These are phyloP conservation scores for Phoma sp. DNA, from an alignment of 2,329 filamentous ascomycete species.

Conservation along the genomic window DNA sequence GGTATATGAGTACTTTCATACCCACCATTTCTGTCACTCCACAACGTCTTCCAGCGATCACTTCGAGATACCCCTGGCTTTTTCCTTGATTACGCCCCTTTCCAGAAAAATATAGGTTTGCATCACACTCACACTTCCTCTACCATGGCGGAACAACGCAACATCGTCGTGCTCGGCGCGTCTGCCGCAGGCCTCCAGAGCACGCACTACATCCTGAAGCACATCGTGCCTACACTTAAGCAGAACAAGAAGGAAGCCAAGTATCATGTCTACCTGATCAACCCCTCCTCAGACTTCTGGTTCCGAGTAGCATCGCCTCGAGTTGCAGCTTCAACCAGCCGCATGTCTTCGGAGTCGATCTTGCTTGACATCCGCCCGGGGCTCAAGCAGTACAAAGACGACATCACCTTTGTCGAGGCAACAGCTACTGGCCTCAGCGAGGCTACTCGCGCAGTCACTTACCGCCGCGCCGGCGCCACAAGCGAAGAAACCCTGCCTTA, in stretches of 20 bases:
- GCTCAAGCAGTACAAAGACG: conserved; percentile 59
- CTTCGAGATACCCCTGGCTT: not conserved
- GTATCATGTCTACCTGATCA: conserved; percentile 64
- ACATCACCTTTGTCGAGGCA: conserved; percentile 61
- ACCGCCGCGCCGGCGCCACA: conserved; percentile 42
- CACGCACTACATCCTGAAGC: conserved; percentile 47
- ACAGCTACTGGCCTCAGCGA: conserved; percentile 58
- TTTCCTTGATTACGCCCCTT: not conserved
- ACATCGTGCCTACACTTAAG: conserved; percentile 45
- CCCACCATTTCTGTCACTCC: not conserved
- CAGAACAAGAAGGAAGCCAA: conserved; percentile 33
- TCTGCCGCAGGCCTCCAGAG: conserved; percentile 38
- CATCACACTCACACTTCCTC: not conserved
- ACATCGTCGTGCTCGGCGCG: conserved; percentile 47
- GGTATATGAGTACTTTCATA: conserved; percentile 1
- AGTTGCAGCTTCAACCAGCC: conserved; percentile 57
- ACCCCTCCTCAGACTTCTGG: conserved; percentile 62
- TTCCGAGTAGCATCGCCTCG: conserved; percentile 63
- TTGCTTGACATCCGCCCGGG: conserved; percentile 57
- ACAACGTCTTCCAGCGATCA: not conserved
- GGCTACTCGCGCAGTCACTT: conserved; percentile 53
- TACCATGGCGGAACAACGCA: conserved; percentile 42
- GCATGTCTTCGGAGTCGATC: conserved; percentile 57
- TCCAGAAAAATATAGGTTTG: not conserved
- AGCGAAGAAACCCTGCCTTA: conserved; percentile 52